Conservation (phyloP, 768 basidiomycete species). For the Glaciozyma antarctica region DNA sequence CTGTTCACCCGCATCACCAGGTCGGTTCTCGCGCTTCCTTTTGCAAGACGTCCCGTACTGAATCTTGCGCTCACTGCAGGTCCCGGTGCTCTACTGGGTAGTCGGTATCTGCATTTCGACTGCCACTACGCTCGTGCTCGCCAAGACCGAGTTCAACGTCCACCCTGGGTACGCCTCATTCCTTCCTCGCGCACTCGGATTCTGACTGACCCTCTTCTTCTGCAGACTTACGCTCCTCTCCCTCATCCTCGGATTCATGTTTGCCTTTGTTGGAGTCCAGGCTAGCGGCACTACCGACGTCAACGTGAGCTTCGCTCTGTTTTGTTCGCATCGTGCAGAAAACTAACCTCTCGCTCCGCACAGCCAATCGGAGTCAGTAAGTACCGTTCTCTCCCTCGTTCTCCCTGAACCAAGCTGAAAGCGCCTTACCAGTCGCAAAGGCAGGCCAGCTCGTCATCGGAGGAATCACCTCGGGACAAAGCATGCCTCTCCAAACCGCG, state of each 20-base stretch:
- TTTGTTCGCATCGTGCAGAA: too few relatives aligned
- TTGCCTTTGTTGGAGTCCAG: slow-evolving; percentile 60
- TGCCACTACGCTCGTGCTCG: background rate
- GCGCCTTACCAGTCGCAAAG: background rate
- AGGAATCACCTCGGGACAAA: background rate
- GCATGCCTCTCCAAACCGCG: background rate
- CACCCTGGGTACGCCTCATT: background rate
- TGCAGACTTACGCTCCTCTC: slow-evolving; percentile 45
- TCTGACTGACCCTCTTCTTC: too few relatives aligned
- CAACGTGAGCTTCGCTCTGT: slow-evolving; percentile 37
- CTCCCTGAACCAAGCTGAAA: too few relatives aligned
- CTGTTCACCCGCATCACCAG: background rate
- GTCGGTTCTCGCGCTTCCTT: background rate
- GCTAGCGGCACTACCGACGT: slow-evolving; percentile 54
- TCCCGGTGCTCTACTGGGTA: background rate
- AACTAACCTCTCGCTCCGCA: too few relatives aligned
- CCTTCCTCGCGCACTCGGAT: too few relatives aligned
- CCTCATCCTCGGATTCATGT: slow-evolving; percentile 54
- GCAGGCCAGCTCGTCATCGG: background rate
- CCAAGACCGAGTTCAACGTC: slow-evolving; percentile 12
- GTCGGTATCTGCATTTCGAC: background rate
- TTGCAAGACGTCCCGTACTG: background rate
- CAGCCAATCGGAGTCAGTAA: too few relatives aligned
- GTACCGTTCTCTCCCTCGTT: too few relatives aligned
- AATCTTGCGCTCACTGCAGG: background rate